Evolutionary conservation across 1,284 basidiomycete species (phyloP).

Genomic region (Phlebopus sp.): DNA sequence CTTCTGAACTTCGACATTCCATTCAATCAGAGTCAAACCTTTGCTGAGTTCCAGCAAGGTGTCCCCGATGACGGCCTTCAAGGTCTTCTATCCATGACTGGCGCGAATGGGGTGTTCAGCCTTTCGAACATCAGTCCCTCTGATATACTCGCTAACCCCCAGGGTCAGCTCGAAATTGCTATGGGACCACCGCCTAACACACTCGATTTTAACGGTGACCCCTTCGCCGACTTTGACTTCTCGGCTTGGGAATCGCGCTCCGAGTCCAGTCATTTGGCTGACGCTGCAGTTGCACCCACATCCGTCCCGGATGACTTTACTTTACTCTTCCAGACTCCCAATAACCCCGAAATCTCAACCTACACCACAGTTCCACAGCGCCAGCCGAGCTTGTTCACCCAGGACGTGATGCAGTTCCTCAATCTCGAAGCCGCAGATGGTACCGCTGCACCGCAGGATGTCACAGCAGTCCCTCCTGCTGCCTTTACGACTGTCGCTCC

Average conservation of each 20-base stretch:
- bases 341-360: slow-evolving; percentile 9
- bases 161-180: slow-evolving; percentile 35
- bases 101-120: slow-evolving; percentile 33
- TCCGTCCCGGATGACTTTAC: slow-evolving; percentile 12
- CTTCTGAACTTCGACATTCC: slow-evolving; percentile 14
- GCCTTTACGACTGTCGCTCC: slow-evolving; percentile 11
- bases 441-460: slow-evolving; percentile 4
- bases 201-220: slow-evolving; percentile 7
- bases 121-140: slow-evolving; percentile 31
- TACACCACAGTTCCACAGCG: slow-evolving; percentile 15
- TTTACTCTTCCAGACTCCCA: slow-evolving; percentile 17
- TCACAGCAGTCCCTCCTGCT: not conserved
- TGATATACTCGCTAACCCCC: slow-evolving; percentile 28
- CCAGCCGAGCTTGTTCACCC: slow-evolving; percentile 23
- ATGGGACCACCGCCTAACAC: slow-evolving; percentile 14
- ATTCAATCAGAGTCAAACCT: slow-evolving; percentile 4
- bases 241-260: slow-evolving; percentile 6
- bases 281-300: not conserved
- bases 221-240: slow-evolving; percentile 16
- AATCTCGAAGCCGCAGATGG: slow-evolving; percentile 25
- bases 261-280: not conserved
- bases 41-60: slow-evolving; percentile 2
- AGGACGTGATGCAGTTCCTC: slow-evolving; percentile 29
- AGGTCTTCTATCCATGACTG: slow-evolving; percentile 22
- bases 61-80: slow-evolving; percentile 1